Percentiles rank a stretch among this genome's conserved stretches.
These are phyloP conservation scores for Kluyveromyces aestuarii DNA, from an alignment of 805 yeast genomes.

Conservation along the genomic window DNA sequence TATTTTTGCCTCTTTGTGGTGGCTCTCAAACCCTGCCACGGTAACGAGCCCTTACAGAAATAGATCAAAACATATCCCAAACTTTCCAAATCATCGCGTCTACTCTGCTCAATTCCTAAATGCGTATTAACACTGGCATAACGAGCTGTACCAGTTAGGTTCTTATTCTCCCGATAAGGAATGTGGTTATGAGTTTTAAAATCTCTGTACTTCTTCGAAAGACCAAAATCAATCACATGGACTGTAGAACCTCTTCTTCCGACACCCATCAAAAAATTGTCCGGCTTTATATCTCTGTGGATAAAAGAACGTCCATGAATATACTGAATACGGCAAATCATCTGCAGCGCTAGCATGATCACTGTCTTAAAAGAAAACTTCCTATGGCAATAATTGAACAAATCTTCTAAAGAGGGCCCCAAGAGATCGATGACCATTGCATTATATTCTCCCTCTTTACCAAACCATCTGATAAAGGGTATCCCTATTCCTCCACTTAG, in stretches of 20 bases:
- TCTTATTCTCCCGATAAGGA: slow-evolving; percentile 93
- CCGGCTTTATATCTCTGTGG: slow-evolving; percentile 79
- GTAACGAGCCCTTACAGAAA: slow-evolving; percentile 90
- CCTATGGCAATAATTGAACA: slow-evolving; percentile 92
- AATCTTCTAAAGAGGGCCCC: slow-evolving; percentile 92
- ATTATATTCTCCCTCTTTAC: slow-evolving; percentile 91
- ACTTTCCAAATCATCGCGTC: slow-evolving; percentile 94
- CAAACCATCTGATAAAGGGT: slow-evolving; percentile 95
- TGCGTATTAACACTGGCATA: slow-evolving; percentile 94
- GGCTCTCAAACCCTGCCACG: slow-evolving; percentile 98
- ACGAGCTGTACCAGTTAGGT: slow-evolving; percentile 95
- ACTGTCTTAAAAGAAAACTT: slow-evolving; percentile 92
- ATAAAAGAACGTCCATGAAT: slow-evolving; percentile 92
- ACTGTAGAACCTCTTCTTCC: slow-evolving; percentile 94
- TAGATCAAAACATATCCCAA: slow-evolving; percentile 90
- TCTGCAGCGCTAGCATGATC: slow-evolving; percentile 84
- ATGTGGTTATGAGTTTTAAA: slow-evolving; percentile 91
- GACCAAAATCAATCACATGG: slow-evolving; percentile 87
- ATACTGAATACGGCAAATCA: slow-evolving; percentile 88
- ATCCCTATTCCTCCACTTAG: slow-evolving; percentile 95
- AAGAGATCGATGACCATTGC: slow-evolving; percentile 94
- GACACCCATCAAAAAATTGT: slow-evolving; percentile 77
- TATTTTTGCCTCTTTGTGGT: slow-evolving; percentile 95
- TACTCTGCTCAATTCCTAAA: slow-evolving; percentile 90
- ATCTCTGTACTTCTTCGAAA: slow-evolving; percentile 89